Conservation (phyloP, 2,329 filamentous ascomycete species). For the Albophoma yamanashiensis region DNA sequence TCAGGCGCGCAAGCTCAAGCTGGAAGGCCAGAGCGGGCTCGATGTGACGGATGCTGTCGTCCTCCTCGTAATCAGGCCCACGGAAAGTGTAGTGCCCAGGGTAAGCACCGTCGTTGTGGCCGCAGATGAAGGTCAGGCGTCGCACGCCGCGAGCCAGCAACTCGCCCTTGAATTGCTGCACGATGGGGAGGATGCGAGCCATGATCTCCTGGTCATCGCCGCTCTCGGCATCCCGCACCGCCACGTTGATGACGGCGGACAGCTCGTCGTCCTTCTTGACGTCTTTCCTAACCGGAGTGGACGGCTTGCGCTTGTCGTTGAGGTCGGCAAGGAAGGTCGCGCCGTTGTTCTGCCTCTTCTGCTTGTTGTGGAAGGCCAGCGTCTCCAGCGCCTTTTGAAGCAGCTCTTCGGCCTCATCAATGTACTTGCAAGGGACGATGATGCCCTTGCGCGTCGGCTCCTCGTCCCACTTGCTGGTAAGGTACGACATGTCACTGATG, state of each 20-base stretch:
- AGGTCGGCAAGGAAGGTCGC: constrained; percentile 61
- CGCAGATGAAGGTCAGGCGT: constrained; percentile 91
- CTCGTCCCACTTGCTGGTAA: constrained; percentile 59
- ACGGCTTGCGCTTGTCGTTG: constrained; percentile 57
- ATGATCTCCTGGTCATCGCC: constrained; percentile 74
- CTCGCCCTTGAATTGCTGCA: constrained; percentile 75
- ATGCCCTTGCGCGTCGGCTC: constrained; percentile 87
- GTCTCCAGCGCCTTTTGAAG: constrained; percentile 75
- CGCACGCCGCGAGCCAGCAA: constrained; percentile 72
- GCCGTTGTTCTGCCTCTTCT: constrained; percentile 41
- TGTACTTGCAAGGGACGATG: constrained; percentile 83
- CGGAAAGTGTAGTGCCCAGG: constrained; percentile 98
- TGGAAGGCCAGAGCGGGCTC: constrained; percentile 98
- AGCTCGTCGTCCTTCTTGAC: constrained; percentile 59
- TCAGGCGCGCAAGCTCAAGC: constrained; percentile 85
- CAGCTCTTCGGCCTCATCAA: constrained; percentile 88
- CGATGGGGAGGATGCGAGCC: constrained; percentile 60
- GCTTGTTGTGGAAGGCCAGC: constrained; percentile 52
- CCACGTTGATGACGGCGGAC: constrained; percentile 85
- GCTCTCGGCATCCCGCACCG: constrained; percentile 78
- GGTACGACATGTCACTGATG: constrained; percentile 92
- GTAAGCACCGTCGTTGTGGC: constrained; percentile 86
- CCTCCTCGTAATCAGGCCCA: constrained; percentile 79
- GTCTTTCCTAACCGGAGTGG: constrained; percentile 13
- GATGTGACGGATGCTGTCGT: constrained; percentile 91